Evolutionary conservation across 225 moss, liverwort and hornwort genomes (phyloP).

Genomic region (Lunularia cruciata): DNA sequence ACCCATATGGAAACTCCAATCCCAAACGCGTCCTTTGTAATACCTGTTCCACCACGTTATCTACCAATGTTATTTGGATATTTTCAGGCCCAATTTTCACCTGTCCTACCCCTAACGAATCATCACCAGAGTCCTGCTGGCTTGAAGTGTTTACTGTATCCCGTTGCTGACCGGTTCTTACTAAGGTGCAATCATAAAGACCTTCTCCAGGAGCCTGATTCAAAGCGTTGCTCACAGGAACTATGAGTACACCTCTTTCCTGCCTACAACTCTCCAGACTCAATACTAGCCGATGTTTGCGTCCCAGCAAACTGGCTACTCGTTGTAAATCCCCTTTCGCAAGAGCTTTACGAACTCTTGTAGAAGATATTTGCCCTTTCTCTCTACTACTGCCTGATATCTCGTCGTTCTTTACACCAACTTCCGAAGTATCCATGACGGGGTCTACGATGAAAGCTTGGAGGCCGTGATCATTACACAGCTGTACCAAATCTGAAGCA

Average conservation of each 20-base stretch:
- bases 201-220: slow-evolving; percentile 82
- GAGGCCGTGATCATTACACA: slow-evolving; percentile 79
- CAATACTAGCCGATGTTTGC: slow-evolving; percentile 71
- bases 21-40: slow-evolving; percentile 56
- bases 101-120: slow-evolving; percentile 42
- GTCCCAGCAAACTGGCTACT: slow-evolving; percentile 69
- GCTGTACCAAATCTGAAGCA: slow-evolving; percentile 78
- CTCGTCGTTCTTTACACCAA: slow-evolving; percentile 34
- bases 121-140: slow-evolving; percentile 23
- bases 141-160: not conserved
- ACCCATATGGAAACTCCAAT: slow-evolving; percentile 55
- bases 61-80: slow-evolving; percentile 34
- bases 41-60: slow-evolving; percentile 43
- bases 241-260: slow-evolving; percentile 41
- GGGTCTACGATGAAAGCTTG: slow-evolving; percentile 73
- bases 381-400: slow-evolving; percentile 54
- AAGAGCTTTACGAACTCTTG: slow-evolving; percentile 75
- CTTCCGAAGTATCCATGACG: slow-evolving; percentile 69
- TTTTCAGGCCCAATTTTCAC: slow-evolving; percentile 39
- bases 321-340: slow-evolving; percentile 68
- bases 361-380: slow-evolving; percentile 92
- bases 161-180: slow-evolving; percentile 24
- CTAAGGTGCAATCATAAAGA: slow-evolving; percentile 54
- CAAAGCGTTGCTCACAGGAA: slow-evolving; percentile 61
- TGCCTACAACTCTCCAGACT: slow-evolving; percentile 50